phyloP scores from a whole-genome alignment of 2,329 filamentous ascomycete species.

The Xenoacremonium recifei region DNA sequence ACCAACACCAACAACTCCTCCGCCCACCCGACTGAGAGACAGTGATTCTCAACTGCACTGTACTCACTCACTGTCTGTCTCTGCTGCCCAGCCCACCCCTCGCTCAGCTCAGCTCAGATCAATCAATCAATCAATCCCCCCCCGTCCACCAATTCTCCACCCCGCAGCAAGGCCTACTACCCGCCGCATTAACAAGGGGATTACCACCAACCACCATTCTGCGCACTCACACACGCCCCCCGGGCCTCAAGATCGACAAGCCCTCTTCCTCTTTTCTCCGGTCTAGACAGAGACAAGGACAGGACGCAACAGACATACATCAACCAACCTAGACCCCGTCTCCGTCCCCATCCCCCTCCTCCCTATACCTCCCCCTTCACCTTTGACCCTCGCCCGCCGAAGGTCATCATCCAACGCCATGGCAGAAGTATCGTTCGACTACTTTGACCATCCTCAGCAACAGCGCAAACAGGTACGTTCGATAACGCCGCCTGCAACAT shows the following conservation, averaged over 20 bases:
- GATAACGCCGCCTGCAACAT: conserved; percentile 1
- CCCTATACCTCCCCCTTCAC: too few relatives aligned
- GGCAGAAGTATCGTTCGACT: conserved; percentile 28
- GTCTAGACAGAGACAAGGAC: conserved; percentile 17
- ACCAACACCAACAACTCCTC: conserved; percentile 7
- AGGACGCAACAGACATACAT: conserved; percentile 13
- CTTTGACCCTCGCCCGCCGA: too few relatives aligned
- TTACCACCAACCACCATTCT: conserved; percentile 9
- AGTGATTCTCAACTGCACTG: conserved; percentile 6
- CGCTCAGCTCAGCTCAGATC: neutral
- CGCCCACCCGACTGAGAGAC: conserved; percentile 7
- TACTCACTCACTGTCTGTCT: conserved; percentile 1
- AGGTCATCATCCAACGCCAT: conserved; percentile 19
- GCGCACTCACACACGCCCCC: conserved; percentile 3
- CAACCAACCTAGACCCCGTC: conserved; percentile 12
- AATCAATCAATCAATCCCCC: conserved; percentile 5
- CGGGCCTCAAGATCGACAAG: conserved; percentile 9
- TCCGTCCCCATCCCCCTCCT: conserved; percentile 6
- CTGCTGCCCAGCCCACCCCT: neutral
- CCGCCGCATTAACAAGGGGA: too few relatives aligned
- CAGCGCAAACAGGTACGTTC: conserved; percentile 24
- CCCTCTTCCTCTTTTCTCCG: conserved; percentile 8
- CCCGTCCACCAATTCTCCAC: conserved; percentile 4
- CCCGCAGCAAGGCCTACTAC: conserved; percentile 3
- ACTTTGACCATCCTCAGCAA: conserved; percentile 25